Conservation (phyloP, 495 filamentous ascomycete genomes). For the Trypethelium eluteriae region DNA sequence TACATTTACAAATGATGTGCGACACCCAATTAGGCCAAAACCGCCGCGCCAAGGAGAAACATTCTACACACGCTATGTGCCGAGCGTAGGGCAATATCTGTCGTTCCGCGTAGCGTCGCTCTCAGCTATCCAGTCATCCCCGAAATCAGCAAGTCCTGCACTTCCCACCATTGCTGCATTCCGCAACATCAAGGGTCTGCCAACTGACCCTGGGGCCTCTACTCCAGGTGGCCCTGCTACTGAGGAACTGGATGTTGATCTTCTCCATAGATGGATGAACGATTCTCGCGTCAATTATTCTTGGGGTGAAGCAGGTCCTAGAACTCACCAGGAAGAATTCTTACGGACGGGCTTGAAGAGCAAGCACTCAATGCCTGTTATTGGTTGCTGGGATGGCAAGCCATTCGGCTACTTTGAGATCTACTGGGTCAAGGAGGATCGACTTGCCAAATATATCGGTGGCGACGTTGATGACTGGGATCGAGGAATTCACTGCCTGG, state of each 20-base stretch:
- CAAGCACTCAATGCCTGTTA: conserved; percentile 77
- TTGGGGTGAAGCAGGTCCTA: conserved; percentile 68
- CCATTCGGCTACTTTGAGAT: conserved; percentile 98
- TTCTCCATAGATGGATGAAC: conserved; percentile 85
- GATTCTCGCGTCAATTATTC: conserved; percentile 70
- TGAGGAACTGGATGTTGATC: conserved; percentile 51
- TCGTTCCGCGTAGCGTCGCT: conserved; percentile 74
- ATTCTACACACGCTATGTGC: conserved; percentile 83
- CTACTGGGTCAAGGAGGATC: conserved; percentile 97
- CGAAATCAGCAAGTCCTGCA: conserved; percentile 31
- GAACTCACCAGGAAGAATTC: conserved; percentile 58
- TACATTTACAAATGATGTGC: conserved; percentile 65
- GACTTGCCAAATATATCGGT: conserved; percentile 57
- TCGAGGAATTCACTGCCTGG: conserved; percentile 75
- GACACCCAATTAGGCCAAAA: conserved; percentile 83
- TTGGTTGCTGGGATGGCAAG: conserved; percentile 89
- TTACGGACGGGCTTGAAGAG: conserved; percentile 55
- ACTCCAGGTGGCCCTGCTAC: neutral
- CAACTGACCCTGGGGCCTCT: conserved; percentile 22
- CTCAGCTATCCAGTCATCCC: conserved; percentile 22
- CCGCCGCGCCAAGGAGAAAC: conserved; percentile 80
- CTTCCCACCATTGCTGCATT: conserved; percentile 26
- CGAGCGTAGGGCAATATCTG: conserved; percentile 73
- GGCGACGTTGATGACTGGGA: conserved; percentile 68
- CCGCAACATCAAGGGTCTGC: conserved; percentile 25